Conservation (phyloP, 495 filamentous ascomycete genomes). For the Aspergillus taichungensis region DNA sequence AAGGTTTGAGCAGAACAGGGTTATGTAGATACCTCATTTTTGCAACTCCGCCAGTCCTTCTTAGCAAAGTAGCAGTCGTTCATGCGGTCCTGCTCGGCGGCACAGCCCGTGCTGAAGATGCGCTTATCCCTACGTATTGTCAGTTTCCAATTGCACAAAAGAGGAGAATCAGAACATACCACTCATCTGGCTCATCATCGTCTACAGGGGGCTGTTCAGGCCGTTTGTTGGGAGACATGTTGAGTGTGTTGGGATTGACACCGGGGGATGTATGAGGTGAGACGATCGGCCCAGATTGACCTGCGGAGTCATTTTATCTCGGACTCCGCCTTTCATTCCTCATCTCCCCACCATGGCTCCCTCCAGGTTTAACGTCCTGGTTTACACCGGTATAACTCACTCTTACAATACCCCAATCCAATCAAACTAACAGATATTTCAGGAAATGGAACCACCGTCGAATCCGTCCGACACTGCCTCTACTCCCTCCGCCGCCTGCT, state of each 20-base stretch:
- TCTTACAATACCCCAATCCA: neutral
- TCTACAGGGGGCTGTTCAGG: conserved; percentile 18
- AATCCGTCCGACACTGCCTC: conserved; percentile 83
- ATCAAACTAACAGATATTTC: conserved; percentile 1
- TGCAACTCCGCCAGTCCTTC: conserved; percentile 91
- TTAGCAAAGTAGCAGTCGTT: conserved; percentile 94
- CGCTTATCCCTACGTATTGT: conserved; percentile 68
- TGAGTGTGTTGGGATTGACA: neutral
- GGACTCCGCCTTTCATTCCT: no score
- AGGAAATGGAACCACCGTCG: conserved; percentile 79
- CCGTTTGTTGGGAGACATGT: no score
- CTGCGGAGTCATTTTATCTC: no score
- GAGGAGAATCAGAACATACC: conserved; percentile 63
- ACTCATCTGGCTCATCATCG: conserved; percentile 92
- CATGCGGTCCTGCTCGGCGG: conserved; percentile 88
- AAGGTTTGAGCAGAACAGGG: no score
- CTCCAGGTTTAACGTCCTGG: conserved; percentile 69
- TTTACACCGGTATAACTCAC: conserved; percentile 63
- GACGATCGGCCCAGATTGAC: no score
- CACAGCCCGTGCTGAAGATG: conserved; percentile 93
- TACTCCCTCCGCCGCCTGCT: conserved; percentile 82
- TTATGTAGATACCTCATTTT: conserved; percentile 58
- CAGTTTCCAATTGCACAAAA: no score
- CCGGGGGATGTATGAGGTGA: neutral
- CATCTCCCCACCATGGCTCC: conserved; percentile 21